Percentiles rank a stretch among this genome's conserved stretches.
phyloP scores from a whole-genome alignment of 371 early-diverging fungal genomes.

The Mucor circinelloides region DNA sequence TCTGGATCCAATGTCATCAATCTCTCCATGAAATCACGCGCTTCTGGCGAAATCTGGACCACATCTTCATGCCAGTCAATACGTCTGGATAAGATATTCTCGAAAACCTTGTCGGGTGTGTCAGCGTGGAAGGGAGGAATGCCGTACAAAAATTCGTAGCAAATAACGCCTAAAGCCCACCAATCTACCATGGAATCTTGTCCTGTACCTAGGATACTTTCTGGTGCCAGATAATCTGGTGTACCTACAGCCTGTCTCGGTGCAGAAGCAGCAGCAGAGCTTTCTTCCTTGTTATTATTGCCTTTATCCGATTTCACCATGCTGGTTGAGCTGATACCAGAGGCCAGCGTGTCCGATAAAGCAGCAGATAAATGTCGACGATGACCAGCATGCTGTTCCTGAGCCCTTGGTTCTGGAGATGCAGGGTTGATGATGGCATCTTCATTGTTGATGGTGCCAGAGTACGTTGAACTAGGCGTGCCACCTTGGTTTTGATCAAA shows the following conservation, averaged over 20 bases:
- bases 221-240: conserved; percentile 97
- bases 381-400: conserved; percentile 17
- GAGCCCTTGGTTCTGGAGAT: conserved; percentile 25
- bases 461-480: conserved; percentile 14
- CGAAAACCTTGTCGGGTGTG: conserved; percentile 82
- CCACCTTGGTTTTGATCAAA: conserved; percentile 30
- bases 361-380: conserved; percentile 28
- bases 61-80: conserved; percentile 75
- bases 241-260: conserved; percentile 77
- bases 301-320: conserved; percentile 7
- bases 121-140: conserved; percentile 87
- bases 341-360: conserved; percentile 20
- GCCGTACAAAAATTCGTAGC: conserved; percentile 89
- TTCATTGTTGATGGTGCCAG: conserved; percentile 9
- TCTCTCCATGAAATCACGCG: conserved; percentile 84
- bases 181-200: conserved; percentile 91
- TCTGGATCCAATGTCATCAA: conserved; percentile 78
- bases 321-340: conserved; percentile 5
- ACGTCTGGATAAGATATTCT: conserved; percentile 76
- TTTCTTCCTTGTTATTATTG: conserved; percentile 1
- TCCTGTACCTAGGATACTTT: conserved; percentile 86
- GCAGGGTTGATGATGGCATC: conserved; percentile 7
- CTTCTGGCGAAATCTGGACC: conserved; percentile 78
- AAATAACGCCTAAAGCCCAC: conserved; percentile 93
- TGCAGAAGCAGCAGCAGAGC: not conserved